Evolutionary conservation across 2,329 filamentous ascomycete genomes (phyloP), one percentile per base, ranked within the genome.

Genomic region (Trichoderma citrinoviride): DNA sequence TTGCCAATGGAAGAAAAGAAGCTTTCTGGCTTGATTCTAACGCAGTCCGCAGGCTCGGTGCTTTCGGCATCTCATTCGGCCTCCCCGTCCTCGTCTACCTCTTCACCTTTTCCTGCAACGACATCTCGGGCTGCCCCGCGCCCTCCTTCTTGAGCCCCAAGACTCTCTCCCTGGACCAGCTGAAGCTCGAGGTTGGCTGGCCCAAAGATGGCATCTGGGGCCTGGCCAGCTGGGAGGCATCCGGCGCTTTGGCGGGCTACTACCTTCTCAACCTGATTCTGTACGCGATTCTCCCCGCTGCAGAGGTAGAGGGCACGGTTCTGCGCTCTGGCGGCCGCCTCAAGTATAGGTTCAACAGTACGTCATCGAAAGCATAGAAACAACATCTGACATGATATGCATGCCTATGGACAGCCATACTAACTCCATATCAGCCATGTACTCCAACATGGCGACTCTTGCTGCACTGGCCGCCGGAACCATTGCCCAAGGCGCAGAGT

Each of bases 71-170:
- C 73, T 90, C 90, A 7, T 89, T 96, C 71, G 88, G 89, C 64
- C 86, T 97, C 0, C 94, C 94, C 0, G 67, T 93, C 47, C 83
- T 93, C 68, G 85, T 92, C 71, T 96, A 95, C 78, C 75, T 88
- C 71, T 89, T 94, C 74, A 84, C 88, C 53, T 96, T 97, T 74
- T 82, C 90, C 72, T 97, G 94, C 84, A 98, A 97, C 79, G 93
- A 98, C 76, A 82, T 96, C 68, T 90, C 92, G 8, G 94, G 95
- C 65, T 98, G 95, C 74, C 95, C 94, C 53, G 89, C 91, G 3
- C 92, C 93, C 3, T 92, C 91, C 4, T 82, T 94, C 8, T 83
- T 96, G 43, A 83, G 84, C 70, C 93, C 91, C 37, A 87, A 84
- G 64, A 90, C 85, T 8, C 79, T 97, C 66, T 87, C 87, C 47